Evolutionary conservation across 2,329 filamentous ascomycete genomes (phyloP).

Genomic region (Aspergillus unguis): DNA sequence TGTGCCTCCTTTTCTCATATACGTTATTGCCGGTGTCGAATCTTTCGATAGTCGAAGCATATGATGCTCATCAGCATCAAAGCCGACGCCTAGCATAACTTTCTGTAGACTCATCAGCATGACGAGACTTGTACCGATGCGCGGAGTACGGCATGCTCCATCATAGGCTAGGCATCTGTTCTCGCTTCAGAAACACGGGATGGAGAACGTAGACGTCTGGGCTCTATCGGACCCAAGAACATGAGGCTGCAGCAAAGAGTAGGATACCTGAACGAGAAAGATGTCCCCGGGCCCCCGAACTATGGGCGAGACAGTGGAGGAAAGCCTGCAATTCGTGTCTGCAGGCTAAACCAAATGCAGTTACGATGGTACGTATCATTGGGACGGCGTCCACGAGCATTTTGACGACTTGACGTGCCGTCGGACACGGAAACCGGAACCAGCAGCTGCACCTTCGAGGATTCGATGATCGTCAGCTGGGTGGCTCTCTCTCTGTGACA

Average conservation of each 20-base stretch:
- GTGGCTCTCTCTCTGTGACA: slow-evolving; percentile 8
- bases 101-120: slow-evolving; percentile 7
- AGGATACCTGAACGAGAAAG: slow-evolving; percentile 10
- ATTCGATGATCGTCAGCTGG: slow-evolving; percentile 13
- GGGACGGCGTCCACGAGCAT: slow-evolving; percentile 4
- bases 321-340: not conserved
- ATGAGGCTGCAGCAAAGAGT: slow-evolving; percentile 1
- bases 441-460: slow-evolving; percentile 14
- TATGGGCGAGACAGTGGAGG: slow-evolving; percentile 6
- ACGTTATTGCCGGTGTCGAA: not conserved
- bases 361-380: slow-evolving; percentile 7
- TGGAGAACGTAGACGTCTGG: slow-evolving; percentile 2
- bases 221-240: slow-evolving; percentile 5
- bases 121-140: slow-evolving; percentile 2
- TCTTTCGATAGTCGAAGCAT: not conserved
- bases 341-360: slow-evolving; percentile 5
- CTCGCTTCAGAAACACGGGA: not conserved
- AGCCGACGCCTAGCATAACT: slow-evolving; percentile 1
- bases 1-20: not conserved
- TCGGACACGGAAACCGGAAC: slow-evolving; percentile 9
- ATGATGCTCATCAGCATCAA: not conserved
- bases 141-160: not conserved
- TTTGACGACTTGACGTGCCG: slow-evolving; percentile 2
- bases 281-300: slow-evolving; percentile 9
- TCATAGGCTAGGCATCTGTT: slow-evolving; percentile 1